Evolutionary conservation across 805 yeast species (phyloP).

Genomic region (Saturnispora besseyi): DNA sequence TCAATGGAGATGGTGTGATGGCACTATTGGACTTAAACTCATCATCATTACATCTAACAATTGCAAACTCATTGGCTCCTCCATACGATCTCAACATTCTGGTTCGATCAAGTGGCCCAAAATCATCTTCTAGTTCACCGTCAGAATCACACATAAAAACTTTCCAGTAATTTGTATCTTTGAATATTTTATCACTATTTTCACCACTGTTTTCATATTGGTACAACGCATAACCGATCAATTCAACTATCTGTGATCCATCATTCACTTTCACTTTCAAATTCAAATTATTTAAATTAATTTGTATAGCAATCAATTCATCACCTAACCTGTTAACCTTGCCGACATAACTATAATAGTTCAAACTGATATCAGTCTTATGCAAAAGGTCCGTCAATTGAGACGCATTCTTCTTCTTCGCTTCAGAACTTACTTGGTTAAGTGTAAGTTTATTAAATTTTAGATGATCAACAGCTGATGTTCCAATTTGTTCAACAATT

Average conservation of each 20-base stretch:
- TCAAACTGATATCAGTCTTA: conserved; percentile 36
- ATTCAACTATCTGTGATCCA: conserved; percentile 40
- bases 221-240: conserved; percentile 46
- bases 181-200: conserved; percentile 10
- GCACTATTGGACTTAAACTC: conserved; percentile 40
- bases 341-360: conserved; percentile 27
- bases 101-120: conserved; percentile 75
- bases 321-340: conserved; percentile 10
- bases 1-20: conserved; percentile 41
- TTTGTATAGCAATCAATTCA: conserved; percentile 11
- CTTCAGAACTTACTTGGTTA: background rate
- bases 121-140: conserved; percentile 86
- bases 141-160: conserved; percentile 85
- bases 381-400: conserved; percentile 13
- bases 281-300: conserved; percentile 16
- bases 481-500: background rate
- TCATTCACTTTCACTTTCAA: conserved; percentile 22
- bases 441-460: background rate
- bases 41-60: conserved; percentile 49
- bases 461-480: background rate
- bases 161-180: conserved; percentile 64
- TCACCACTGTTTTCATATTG: conserved; percentile 18
- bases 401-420: background rate
- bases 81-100: conserved; percentile 62
- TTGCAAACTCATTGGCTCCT: conserved; percentile 64